A percentile compares a stretch with the other conserved stretches of the same genome.
These are phyloP conservation scores for Moesziomyces sp. DNA, from an alignment of 1,284 basidiomycete species.

Conservation along the genomic window DNA sequence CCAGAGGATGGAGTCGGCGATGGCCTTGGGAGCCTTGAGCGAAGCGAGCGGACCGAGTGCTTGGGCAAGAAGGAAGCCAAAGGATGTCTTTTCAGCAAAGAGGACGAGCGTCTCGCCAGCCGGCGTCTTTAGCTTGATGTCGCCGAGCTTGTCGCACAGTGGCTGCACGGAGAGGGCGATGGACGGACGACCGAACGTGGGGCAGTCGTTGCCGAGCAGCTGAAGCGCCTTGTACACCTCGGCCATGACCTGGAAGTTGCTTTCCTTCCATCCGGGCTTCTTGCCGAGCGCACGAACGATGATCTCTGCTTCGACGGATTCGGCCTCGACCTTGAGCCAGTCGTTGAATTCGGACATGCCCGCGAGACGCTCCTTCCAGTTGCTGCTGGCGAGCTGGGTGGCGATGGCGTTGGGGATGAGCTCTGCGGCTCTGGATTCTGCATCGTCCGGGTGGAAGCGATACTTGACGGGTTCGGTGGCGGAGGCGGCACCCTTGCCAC, in stretches of 20 bases:
- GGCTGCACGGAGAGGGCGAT: slow-evolving; percentile 85
- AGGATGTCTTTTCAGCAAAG: slow-evolving; percentile 90
- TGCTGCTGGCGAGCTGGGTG: slow-evolving; percentile 80
- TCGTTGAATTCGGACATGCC: slow-evolving; percentile 85
- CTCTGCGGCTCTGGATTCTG: slow-evolving; percentile 81
- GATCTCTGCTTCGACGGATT: slow-evolving; percentile 85
- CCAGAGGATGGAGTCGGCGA: slow-evolving; percentile 91
- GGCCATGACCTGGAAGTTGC: slow-evolving; percentile 84
- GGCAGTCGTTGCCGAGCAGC: slow-evolving; percentile 80
- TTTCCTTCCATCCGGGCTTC: slow-evolving; percentile 93
- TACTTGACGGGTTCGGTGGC: slow-evolving; percentile 83
- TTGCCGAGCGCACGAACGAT: slow-evolving; percentile 89
- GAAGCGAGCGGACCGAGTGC: slow-evolving; percentile 64
- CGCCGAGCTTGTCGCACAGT: slow-evolving; percentile 92
- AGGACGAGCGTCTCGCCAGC: slow-evolving; percentile 86
- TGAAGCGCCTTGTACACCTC: slow-evolving; percentile 66
- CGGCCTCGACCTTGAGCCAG: slow-evolving; percentile 81
- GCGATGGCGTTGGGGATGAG: slow-evolving; percentile 79
- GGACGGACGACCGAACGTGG: slow-evolving; percentile 86
- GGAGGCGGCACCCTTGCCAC: slow-evolving; percentile 72
- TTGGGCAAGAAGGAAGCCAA: slow-evolving; percentile 93
- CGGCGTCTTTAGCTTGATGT: slow-evolving; percentile 95
- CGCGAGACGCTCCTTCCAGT: slow-evolving; percentile 92
- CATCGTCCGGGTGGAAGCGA: slow-evolving; percentile 90
- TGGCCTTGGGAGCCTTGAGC: slow-evolving; percentile 90